phyloP scores from a whole-genome alignment of 2,329 filamentous ascomycete species.

The Incumbomyces delicatus region DNA sequence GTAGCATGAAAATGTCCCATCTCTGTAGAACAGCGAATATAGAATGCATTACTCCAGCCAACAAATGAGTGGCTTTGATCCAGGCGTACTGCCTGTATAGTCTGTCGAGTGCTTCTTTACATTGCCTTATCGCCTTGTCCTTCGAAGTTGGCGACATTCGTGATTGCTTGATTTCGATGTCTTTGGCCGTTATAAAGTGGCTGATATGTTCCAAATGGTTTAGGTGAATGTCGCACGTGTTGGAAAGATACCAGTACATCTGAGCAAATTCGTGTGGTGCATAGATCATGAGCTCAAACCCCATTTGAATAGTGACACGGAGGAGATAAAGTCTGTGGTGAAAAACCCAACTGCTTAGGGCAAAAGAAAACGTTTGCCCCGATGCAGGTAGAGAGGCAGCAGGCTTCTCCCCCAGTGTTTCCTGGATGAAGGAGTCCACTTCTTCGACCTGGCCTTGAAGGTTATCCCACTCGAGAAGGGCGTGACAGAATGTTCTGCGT shows the following conservation, averaged over 20 bases:
- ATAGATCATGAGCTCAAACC: constrained; percentile 89
- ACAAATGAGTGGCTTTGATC: constrained; percentile 50
- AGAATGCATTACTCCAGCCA: constrained; percentile 43
- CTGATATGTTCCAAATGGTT: constrained; percentile 66
- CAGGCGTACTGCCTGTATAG: constrained; percentile 55
- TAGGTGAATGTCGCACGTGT: constrained; percentile 58
- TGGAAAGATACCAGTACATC: constrained; percentile 86
- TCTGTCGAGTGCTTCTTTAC: constrained; percentile 27
- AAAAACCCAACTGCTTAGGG: constrained; percentile 80
- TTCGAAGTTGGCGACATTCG: constrained; percentile 7
- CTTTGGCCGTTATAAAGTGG: constrained; percentile 44
- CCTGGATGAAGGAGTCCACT: constrained; percentile 58
- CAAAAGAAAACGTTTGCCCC: constrained; percentile 53
- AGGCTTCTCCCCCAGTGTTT: constrained; percentile 51
- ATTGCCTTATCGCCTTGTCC: constrained; percentile 17
- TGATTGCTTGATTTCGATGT: constrained; percentile 20
- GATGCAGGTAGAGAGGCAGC: constrained; percentile 41
- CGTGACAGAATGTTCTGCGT: constrained; percentile 78
- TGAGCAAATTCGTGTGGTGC: constrained; percentile 70
- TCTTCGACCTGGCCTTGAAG: constrained; percentile 70
- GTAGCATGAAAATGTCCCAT: constrained; percentile 27
- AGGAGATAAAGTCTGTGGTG: constrained; percentile 83
- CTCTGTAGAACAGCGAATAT: constrained; percentile 60
- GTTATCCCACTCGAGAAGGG: constrained; percentile 71
- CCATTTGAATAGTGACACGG: constrained; percentile 78